Conservation (phyloP, 2,329 filamentous ascomycete species). For the Trichoderma sp. region DNA sequence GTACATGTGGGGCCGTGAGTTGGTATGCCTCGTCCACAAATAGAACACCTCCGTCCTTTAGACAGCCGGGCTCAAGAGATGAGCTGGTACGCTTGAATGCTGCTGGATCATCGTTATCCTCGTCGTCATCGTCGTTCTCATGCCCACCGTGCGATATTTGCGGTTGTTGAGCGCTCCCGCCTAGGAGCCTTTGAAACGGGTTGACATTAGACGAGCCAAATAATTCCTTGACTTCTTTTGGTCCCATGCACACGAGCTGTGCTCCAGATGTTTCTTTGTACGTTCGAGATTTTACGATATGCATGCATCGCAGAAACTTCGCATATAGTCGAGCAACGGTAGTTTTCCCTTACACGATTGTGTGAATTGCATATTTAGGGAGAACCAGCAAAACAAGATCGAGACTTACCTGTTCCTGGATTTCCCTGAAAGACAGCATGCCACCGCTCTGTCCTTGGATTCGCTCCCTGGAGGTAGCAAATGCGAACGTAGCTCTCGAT, state of each 20-base stretch:
- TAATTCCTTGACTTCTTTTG: not conserved
- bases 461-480: not conserved
- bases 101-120: not conserved
- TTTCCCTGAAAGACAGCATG: slow-evolving; percentile 1
- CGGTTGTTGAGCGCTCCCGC: not conserved
- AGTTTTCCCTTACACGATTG: not conserved
- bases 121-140: not conserved
- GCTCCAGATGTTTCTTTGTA: not conserved
- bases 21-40: slow-evolving; percentile 8
- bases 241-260: not conserved
- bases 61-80: not conserved
- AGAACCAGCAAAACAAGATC: not conserved
- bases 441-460: not conserved
- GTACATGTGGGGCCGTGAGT: not conserved
- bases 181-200: not conserved
- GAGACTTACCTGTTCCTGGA: not conserved
- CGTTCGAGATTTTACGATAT: not conserved
- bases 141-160: not conserved
- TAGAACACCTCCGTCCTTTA: not conserved
- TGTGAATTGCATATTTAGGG: not conserved
- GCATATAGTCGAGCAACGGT: not conserved
- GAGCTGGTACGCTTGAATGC: not conserved
- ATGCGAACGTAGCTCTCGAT: not conserved
- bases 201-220: not conserved
- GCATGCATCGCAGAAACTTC: not conserved